Base-by-base conservation (phyloP, 441 rosid genomes). In the Euphorbia celastroides region DNA sequence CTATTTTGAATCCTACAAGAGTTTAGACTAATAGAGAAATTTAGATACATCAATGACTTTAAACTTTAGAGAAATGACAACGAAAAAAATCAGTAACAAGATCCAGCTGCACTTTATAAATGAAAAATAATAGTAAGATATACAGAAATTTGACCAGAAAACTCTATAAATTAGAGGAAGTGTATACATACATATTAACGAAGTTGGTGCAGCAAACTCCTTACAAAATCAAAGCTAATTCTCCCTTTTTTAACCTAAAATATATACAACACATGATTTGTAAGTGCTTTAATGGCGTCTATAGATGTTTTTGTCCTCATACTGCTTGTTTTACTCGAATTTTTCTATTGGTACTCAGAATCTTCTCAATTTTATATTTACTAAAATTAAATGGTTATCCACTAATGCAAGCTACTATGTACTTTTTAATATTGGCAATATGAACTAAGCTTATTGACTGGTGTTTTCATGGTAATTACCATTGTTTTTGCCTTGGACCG, bases 131-230 rank as follows among this genome's bases (percentile, higher is more conserved):
- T n/a, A n/a, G n/a, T n/a, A 61, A 58, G 66, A 75, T 19, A 68
- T 60, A 36, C 41, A 19, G 6, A 17, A 17, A 48, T 68, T 57
- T 69, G 76, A 72, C 65, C 65, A 22, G 27, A 54, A 14, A 22
- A 34, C 38, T 34, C 38, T 4, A 34, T 34, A 34, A 3, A 34
- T 34, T 34, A 34, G 9, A 34, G 38, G 20, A 64, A 48, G 32
- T 44, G n/a, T 22, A 57, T 62, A 64, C 1, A 41, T 41, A 54
- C 1, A 41, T 41, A 54, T 73, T 74, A 57, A 77, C 70, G 73
- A 77, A 76, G 89, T 83, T 82, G 92, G 84, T 84, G 82, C 70
- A 83, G 84, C 90, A 81, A 82, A 81, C 84, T 46, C 77, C 78
- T 75, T 60, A 23, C 66, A 54, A 64, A 73, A 80, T 70, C 70